Base-by-base conservation (phyloP, 1,284 basidiomycete species). In the Pseudozyma sp. region DNA sequence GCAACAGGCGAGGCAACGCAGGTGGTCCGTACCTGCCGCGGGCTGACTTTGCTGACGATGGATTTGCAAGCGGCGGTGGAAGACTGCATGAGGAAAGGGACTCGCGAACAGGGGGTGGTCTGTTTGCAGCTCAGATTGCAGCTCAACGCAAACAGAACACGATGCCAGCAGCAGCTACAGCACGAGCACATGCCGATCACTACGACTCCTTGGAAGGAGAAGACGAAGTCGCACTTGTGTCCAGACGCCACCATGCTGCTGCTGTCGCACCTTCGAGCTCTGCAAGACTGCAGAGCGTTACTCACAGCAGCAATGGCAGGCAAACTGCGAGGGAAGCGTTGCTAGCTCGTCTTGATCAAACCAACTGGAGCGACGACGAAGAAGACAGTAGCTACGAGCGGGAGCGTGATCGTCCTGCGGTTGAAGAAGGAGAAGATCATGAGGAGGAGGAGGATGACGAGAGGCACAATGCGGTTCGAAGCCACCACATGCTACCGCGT, bases 301-400 rank as follows among this genome's bases (percentile, higher is more conserved):
- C 52, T 10, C 52, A 54, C 44, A 16, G 34, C 47, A 36, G 14
- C 13, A 36, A 51, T 16, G 18, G 16, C 7, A 39, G 52, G 19
- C 59, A 45, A 48, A 35, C 61, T n/a, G 59, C 67, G 5, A 59
- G 64, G 18, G 52, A 54, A 13, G 71, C 68, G 14, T 51, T 76
- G 35, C 61, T 77, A 18, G 72, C 72, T 19, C 66, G 68, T 34
- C 61, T 77, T 9, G 65, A 77, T 21, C 63, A 68, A 16, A 74
- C 72, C 48, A 59, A 68, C 38, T 77, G 76, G 76, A 77, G 71
- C 48, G 75, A 77, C 42, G 73, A 75, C 34, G 76, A 77, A 1
- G 62, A 70, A 10, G 49, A 45, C 13, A 13, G 36, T 35, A 18
- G 47, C 36, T 12, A 42, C 5, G 21, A 47, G 10, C 47, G 54